A percentile compares a stretch with the other conserved stretches of the same genome.
These are phyloP conservation scores for Cryphonectria radicalis DNA, from an alignment of 2,329 filamentous ascomycete species.

Conservation along the genomic window DNA sequence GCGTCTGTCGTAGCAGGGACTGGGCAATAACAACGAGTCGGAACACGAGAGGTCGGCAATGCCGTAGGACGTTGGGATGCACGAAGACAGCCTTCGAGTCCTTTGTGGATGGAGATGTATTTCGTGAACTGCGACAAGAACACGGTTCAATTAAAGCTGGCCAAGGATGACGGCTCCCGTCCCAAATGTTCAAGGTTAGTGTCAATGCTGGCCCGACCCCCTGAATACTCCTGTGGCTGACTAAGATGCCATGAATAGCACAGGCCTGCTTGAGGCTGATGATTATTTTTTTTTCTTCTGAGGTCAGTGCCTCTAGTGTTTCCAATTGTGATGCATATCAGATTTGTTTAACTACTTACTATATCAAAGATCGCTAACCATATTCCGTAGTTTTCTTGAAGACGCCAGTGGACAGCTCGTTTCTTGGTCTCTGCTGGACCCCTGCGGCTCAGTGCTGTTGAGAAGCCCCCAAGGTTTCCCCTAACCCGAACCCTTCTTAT, in stretches of 20 bases:
- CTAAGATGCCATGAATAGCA: slow-evolving; percentile 20
- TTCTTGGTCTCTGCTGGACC: not conserved
- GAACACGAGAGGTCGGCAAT: slow-evolving; percentile 2
- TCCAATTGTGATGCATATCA: not conserved
- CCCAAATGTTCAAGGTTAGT: slow-evolving; percentile 18
- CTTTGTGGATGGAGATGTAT: slow-evolving; percentile 12
- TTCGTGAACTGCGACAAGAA: slow-evolving; percentile 9
- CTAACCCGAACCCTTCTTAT: slow-evolving; percentile 11
- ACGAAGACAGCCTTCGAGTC: slow-evolving; percentile 3
- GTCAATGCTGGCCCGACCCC: slow-evolving; percentile 19
- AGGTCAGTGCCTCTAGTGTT: not conserved
- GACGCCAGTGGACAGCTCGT: not conserved
- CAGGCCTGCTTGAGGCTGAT: not conserved
- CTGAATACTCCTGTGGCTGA: slow-evolving; percentile 25
- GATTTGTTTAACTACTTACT: not conserved
- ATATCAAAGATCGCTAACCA: not conserved
- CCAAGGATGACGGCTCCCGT: not conserved
- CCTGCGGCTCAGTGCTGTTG: not conserved
- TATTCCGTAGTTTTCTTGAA: not conserved
- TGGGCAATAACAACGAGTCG: not conserved
- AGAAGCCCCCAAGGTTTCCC: not conserved
- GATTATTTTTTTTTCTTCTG: not conserved
- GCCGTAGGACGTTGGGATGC: slow-evolving; percentile 2
- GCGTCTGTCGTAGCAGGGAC: not conserved
- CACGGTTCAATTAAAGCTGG: slow-evolving; percentile 19